Evolutionary conservation across 495 filamentous ascomycete genomes (phyloP), one percentile per base, ranked within the genome.

Genomic region (Neurospora hispaniola): DNA sequence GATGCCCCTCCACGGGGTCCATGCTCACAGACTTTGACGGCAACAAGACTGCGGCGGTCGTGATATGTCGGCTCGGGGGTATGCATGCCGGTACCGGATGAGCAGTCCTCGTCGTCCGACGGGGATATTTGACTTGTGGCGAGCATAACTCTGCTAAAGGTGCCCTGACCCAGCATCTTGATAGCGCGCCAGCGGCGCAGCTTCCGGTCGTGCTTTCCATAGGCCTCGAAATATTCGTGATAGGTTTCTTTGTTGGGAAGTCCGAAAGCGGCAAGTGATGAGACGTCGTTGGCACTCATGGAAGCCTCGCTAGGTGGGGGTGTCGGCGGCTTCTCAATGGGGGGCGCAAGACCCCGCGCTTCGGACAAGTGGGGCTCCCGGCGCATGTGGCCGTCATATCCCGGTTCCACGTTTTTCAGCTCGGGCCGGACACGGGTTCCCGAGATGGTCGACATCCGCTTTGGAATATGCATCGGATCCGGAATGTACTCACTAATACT

Each of bases 1-100:
- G 87, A 89, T 11, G 94, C 95, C 23, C 94, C 94, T 42, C 96
- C 96, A 10, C 93, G 92, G 11, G 96, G 94, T 2, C 95, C 96
- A 80, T 96, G 93, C 77, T 97, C 93, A 74, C 97, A 94, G 71
- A 99, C 89, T 81, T 99, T 99, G 76, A 99, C 90, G 14, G 96
- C 96, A 12, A 98, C 96, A 31, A 98, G 86, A 82, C 78, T 90
- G 75, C 74, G 88, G 42, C 74, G 84, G 73, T 77, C 83, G 40
- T 78, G 75, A 31, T 78, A 69, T 18, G 68, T 42, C 12, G 74
- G 73, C 40, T 76, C 77, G 1, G 78, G 77, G 4, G 73, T 76
- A 31, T 69, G 70, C 1, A 74, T 48, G 23, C 71, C 74, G 31
- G 71, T 74, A 23, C 59, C 72, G 18, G 70, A 31, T 38, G 48